Evolutionary conservation across 2,329 filamentous ascomycete genomes (phyloP).

Genomic region (Magnaporthiopsis rhizophila): DNA sequence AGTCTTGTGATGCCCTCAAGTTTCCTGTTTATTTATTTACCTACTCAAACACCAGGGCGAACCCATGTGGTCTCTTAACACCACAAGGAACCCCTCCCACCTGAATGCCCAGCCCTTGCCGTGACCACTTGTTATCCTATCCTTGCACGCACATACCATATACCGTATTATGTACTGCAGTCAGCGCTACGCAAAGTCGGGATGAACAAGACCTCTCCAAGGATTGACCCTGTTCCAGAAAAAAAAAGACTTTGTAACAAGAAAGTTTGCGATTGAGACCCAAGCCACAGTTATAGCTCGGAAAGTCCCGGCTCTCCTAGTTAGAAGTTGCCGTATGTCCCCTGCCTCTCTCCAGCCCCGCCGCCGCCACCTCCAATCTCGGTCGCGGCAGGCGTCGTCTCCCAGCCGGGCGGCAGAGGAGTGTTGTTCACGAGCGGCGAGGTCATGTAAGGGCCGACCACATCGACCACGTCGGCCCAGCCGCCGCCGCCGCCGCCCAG

Average conservation of each 20-base stretch:
- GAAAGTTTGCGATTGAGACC: not conserved
- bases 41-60: no score
- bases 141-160: not conserved
- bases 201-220: not conserved
- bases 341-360: not conserved
- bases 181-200: not conserved
- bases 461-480: slow-evolving; percentile 5
- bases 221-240: not conserved
- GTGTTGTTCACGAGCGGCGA: not conserved
- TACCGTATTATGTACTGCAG: not conserved
- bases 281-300: no score
- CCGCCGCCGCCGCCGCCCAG: not conserved
- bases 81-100: no score
- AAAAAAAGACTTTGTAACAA: not conserved
- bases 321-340: not conserved
- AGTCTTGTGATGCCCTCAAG: no score
- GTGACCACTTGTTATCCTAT: not conserved
- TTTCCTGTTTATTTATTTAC: no score
- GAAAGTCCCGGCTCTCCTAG: no score
- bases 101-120: no score
- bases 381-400: not conserved
- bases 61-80: no score
- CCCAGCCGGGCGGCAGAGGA: not conserved
- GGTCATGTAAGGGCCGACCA: slow-evolving; percentile 3
- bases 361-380: not conserved